Base-by-base conservation (phyloP, 2,329 filamentous ascomycete genomes). In the Cytospora chrysosperma region DNA sequence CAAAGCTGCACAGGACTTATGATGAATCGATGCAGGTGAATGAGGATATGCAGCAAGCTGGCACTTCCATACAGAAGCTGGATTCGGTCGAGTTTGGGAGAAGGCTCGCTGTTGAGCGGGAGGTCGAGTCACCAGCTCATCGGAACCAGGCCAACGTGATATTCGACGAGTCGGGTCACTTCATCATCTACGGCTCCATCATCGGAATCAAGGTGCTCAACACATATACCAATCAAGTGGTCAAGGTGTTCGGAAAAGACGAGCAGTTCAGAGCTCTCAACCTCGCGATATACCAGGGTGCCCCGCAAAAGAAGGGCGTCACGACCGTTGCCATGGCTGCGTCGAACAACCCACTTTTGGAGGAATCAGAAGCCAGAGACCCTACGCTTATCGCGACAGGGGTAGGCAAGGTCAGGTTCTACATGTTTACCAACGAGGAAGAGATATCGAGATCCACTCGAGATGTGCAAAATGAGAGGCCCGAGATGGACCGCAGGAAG, bases 241-340 rank as follows among this genome's bases (percentile, higher is more conserved):
- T 97, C 66, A 93, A 93, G 73, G 85, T 95, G 1, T 98, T 94
- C 76, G 95, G 91, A 52, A 90, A 89, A 70, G 94, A 98, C 56
- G 95, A 99, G 72, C 88, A 90, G 50, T 88, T 97, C 70, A 88
- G 95, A 28, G 86, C 92, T 0, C 81, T 98, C 62, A 91, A 93
- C 73, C 79, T 99, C 15, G 86, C 90, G 21, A 78, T 99, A 7
- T 99, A 99, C 74, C 96, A 99, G 79, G 96, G 95, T 53, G 91
- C 94, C 69, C 95, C 95, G 0, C 91, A 96, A 74, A 96, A 94
- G 77, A 98, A 98, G 75, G 91, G 90, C 15, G 80, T 98, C 19
- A 91, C 95, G 4, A 99, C 96, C 0, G 90, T 98, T 27, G 93
- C 93, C 68, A 99, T 99, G 95, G 96, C 95, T 1, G 95, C 96